Evolutionary conservation across 1,284 basidiomycete species (phyloP).

Genomic region (Ceratobasidium sp.): DNA sequence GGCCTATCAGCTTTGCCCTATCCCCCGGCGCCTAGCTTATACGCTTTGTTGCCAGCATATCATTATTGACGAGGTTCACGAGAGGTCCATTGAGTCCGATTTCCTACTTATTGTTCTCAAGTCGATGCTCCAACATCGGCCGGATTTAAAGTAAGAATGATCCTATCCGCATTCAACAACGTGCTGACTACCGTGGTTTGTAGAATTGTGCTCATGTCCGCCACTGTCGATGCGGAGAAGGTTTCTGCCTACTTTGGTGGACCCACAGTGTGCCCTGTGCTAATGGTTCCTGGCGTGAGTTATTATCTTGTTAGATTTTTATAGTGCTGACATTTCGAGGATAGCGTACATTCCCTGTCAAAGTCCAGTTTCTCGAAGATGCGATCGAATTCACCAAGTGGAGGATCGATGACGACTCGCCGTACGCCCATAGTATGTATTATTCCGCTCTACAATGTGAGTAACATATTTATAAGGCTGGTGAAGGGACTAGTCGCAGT

Average conservation of each 20-base stretch:
- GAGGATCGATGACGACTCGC: constrained; percentile 82
- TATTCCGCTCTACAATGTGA: background rate
- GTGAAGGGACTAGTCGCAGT: constrained; percentile 60
- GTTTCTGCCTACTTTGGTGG: constrained; percentile 92
- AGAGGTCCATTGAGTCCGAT: constrained; percentile 96
- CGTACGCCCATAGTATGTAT: constrained; percentile 76
- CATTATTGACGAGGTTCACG: constrained; percentile 90
- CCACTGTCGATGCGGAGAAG: constrained; percentile 94
- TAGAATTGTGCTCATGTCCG: constrained; percentile 96
- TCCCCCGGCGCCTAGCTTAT: background rate
- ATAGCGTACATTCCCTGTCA: constrained; percentile 90
- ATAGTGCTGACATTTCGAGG: background rate
- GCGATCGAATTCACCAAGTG: constrained; percentile 89
- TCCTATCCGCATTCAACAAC: background rate
- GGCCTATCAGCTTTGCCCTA: constrained; percentile 47
- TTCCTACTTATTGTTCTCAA: constrained; percentile 96
- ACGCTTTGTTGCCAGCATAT: constrained; percentile 63
- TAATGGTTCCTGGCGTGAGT: constrained; percentile 79
- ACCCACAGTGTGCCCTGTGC: constrained; percentile 67
- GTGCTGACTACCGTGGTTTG: background rate
- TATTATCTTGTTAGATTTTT: background rate
- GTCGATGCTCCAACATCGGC: constrained; percentile 79
- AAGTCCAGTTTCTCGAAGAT: constrained; percentile 89
- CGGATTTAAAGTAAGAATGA: constrained; percentile 75
- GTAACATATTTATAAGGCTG: background rate